Evolutionary conservation across 1,284 basidiomycete genomes (phyloP).

Genomic region (Xerocomus minutiporus): DNA sequence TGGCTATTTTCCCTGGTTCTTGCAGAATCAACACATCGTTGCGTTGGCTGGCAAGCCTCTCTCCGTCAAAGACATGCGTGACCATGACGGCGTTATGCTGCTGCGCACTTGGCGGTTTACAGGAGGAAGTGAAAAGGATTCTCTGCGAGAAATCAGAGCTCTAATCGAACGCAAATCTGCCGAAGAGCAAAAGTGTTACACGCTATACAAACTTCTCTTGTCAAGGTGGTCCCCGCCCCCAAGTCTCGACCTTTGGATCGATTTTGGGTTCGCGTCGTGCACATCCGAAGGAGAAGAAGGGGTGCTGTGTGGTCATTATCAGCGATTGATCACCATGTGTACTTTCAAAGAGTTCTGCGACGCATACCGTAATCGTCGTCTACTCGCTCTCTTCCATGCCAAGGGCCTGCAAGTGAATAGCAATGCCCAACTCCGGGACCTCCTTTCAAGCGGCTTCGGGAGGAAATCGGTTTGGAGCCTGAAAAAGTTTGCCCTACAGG

Average conservation of each 20-base stretch:
- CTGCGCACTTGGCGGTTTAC: not conserved
- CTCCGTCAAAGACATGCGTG: not conserved
- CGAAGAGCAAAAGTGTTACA: not conserved
- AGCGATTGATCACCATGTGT: not conserved
- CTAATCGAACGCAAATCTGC: not conserved
- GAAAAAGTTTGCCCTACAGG: not conserved
- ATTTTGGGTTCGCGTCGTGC: conserved; percentile 2
- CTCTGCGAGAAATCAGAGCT: not conserved
- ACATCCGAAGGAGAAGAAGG: not conserved
- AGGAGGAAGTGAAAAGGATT: not conserved
- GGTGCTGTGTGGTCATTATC: not conserved
- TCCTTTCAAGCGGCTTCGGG: not conserved
- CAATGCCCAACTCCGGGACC: not conserved
- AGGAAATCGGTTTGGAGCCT: conserved; percentile 3
- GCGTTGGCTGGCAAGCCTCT: not conserved
- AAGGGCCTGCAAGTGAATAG: not conserved
- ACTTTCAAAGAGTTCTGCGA: conserved; percentile 5
- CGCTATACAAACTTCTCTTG: not conserved
- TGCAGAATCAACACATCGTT: conserved; percentile 4
- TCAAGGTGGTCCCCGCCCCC: not conserved
- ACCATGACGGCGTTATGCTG: not conserved
- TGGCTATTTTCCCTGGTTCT: conserved; percentile 1
- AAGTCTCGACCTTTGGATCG: not conserved
- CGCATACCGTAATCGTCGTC: not conserved
- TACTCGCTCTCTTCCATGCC: not conserved